Evolutionary conservation across 257 asterid genomes (phyloP), one percentile per base, ranked within the genome.

Genomic region (Rauvolfia tetraphylla): DNA sequence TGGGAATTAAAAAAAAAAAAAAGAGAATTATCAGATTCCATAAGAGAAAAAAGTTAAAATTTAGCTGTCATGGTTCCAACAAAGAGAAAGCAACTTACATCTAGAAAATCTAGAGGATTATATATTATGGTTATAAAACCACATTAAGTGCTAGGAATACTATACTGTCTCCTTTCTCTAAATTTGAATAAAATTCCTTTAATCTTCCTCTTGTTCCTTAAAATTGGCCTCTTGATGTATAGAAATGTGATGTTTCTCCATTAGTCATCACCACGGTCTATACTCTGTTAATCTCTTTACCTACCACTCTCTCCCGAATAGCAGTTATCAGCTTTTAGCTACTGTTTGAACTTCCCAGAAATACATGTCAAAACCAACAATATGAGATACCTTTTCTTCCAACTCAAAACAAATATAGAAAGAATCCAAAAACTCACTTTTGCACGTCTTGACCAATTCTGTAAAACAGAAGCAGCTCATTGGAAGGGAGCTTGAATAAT

Each of bases 371-470:
- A 33, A 63, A 63, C 46, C 31, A 14, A 17, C 5, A 62, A 13
- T 62, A 17, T 31, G 3, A 10, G 18, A 33, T 14, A 61, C 14
- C 20, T 27, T 61, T 29, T 59, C 27, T 25, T 61, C 33, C n/a
- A 38, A 20, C 5, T 67, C 9, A 67, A 11, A 20, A 22, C 14
- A 46, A 46, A 57, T 33, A 51, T 7, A 51, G 77, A 79, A 74
- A 65, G 63, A 63, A 57, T n/a, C 27, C 34, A 49, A 80, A 57
- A 75, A 29, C 89, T 87, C 89, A 92, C 99, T 91, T 90, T 80
- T 95, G 96, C 81, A 95, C 97, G 36, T 91, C 96, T 81, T 82
- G 90, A 49, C 98, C 99, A 33, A 92, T 86, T 88, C 81, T 91
- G 75, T 95, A 95, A 86, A 95, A 95, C 29, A 95, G 80, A 51